Base-by-base conservation (phyloP, 306 rosid genomes). In the Macrotyloma uniflorum region DNA sequence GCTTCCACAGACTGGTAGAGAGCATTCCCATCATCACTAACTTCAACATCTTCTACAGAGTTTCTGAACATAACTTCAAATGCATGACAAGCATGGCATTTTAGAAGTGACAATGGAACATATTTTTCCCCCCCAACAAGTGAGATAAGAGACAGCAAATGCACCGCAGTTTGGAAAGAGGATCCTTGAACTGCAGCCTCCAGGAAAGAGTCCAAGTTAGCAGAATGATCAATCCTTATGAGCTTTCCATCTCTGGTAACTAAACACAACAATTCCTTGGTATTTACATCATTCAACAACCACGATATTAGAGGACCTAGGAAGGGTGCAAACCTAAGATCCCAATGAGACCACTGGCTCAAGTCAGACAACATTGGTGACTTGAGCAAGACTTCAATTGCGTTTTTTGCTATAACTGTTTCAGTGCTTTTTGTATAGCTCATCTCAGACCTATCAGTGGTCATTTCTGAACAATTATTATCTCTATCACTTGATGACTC, bases 311-410 rank as follows among this genome's bases (percentile, higher is more conserved):
- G 87, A 43, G 97, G 91, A n/a, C 98, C 98, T 62, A 92, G 89
- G 24, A 87, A 81, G 46, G 97, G 98, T 38, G 97, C 92, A 86
- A 92, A 94, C 72, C 70, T 58, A 30, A 84, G 51, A 85, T 92
- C 97, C 98, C 98, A 94, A 83, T 92, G 98, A 59, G 97, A 88
- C 98, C 98, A 94, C 77, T 82, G 78, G 88, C 87, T 88, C 82
- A 94, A 81, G 83, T 92, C 97, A 20, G 88, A 85, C 91, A 94
- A 72, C 95, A 92, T 87, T 0, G 98, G 98, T 7, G 92, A 91
- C 87, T 83, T 88, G 10, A 83, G 90, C 62, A 94, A 83, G 69
- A 87, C 85, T 74, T 85, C 86, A 68, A 92, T 75, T 65, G 97
- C 97, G 62, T 88, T 90, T 86, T 78, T 89, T 40, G 85, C 51